Base-by-base conservation (phyloP, 139 green algal genomes). In the Chlorella vulgaris region DNA sequence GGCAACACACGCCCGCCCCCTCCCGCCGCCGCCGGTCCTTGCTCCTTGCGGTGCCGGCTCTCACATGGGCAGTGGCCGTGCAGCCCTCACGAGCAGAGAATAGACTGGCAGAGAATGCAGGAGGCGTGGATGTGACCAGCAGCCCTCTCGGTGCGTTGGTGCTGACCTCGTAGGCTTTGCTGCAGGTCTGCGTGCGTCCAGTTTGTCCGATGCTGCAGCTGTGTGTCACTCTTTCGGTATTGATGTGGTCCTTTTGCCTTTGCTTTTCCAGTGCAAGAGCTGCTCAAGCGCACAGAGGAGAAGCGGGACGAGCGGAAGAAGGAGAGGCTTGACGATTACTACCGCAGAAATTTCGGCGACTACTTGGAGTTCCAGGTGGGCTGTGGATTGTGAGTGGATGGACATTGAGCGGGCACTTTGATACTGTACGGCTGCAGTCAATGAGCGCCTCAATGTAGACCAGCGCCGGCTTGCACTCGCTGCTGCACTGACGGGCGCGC, bases 291-390 rank as follows among this genome's bases (percentile, higher is more conserved):
- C 19, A 88, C 82, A 10, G 82, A 85, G 36, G 84, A 88, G 43
- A 89, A 89, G 75, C 74, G 51, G 47, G 83, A 76, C 40, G 76
- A 89, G 51, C 63, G 85, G 55, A 33, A 38, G 24, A 80, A 78
- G 71, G 82, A 85, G 53, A 63, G 85, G 60, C 69, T 89, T 43
- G 40, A 87, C 7, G 81, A 87, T 62, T 89, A 89, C 67, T 88
- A 89, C 53, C 43, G 76, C 2, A 31, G 82, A 1, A 89, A 88
- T 50, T 88, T 60, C n/a, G 36, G 74, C 0, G n/a, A n/a, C n/a
- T n/a, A n/a, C n/a, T n/a, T n/a, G n/a, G n/a, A n/a, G n/a, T n/a
- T n/a, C n/a, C n/a, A n/a, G n/a, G n/a, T n/a, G n/a, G n/a, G n/a
- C n/a, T n/a, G n/a, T n/a, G n/a, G n/a, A n/a, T n/a, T n/a, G n/a